Base-by-base conservation (phyloP, 2,329 filamentous ascomycete genomes). In the Diaporthe humulicola region DNA sequence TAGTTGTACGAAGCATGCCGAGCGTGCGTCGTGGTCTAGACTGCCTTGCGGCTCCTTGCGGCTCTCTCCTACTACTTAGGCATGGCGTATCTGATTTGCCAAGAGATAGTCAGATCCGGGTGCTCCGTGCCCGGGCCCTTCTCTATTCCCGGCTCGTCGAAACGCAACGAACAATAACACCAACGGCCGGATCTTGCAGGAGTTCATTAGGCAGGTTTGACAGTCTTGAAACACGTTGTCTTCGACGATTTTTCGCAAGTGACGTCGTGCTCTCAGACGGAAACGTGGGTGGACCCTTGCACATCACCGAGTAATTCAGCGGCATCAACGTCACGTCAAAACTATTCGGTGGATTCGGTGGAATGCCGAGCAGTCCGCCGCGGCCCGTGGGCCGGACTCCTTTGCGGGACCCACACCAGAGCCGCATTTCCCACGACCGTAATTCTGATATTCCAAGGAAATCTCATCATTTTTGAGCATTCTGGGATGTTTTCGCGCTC, bases 281-380 rank as follows among this genome's bases (percentile, higher is more conserved):
- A 22, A 73, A 57, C 30, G 56, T 57, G 45, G 61, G 70, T 75
- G 70, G 70, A 66, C 70, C 64, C 54, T 33, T 33, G 45, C 40
- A 30, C 64, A 61, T 74, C 42, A 54, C 72, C 74, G 74, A 76
- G 60, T n/a, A 76, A 45, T 76, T 76, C 74, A 76, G 74, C 74
- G 74, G 74, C 72, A 60, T 72, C 52, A 70, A 76, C 69, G 74
- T 75, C 74, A 75, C 72, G 74, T 60, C 42, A 52, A 69, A 69
- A 64, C 60, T 45, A 64, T 33, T 28, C 17, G 40, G 60, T 48
- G 58, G 52, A 45, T 72, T 76, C 74, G 74, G 74, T 42, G 69
- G 74, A 76, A 64, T 74, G 25, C 74, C 74, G 74, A 76, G 54
- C 40, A 50, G 25, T 36, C 67, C 74, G 57, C 48, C 67, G 56